Base-by-base conservation (phyloP, 306 rosid genomes). In the Cucurbita maxima region DNA sequence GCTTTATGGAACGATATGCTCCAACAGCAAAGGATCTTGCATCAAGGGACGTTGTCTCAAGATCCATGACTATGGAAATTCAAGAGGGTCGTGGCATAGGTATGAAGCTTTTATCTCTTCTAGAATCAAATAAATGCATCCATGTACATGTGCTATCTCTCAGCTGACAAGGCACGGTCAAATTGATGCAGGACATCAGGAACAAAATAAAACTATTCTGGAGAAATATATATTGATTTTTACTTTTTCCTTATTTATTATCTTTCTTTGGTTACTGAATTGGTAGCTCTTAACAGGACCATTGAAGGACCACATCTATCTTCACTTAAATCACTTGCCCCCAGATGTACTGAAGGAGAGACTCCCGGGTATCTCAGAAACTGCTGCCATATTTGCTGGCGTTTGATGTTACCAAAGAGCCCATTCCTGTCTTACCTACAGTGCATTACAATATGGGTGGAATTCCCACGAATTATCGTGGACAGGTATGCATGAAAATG, bases 371-470 rank as follows among this genome's bases (percentile, higher is more conserved):
- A 95, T 95, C 79, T 95, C 97, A 63, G 99, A 95, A 89, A 95
- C 99, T 76, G 99, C 99, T 74, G 99, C 99, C 78, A 95, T 95
- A 78, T 95, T 95, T 85, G 96, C 99, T 75, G 99, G 97, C 11
- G 99, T 95, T 95, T 58, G 99, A 95, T 85, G 99, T 94, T 66
- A 94, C 97, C 13, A 89, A 94, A 81, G 96, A 94, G 80, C 99
- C 99, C 44, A 91, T 94, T 79, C 99, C 99, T 56, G 99, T 94
- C 77, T 81, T 94, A 82, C 97, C 99, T 61, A 94, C 99, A 3
- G 99, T 91, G 75, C 99, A 94, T 80, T 94, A 94, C 71, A 94
- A 91, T 82, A 94, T 94, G 99, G 99, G 99, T 30, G 99, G 99
- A 41, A 77, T 94, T 82, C 99, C 97, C 60, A 91, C 99, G 22